Evolutionary conservation across 2,329 filamentous ascomycete species (phyloP).

Genomic region (Huntiella savannae): DNA sequence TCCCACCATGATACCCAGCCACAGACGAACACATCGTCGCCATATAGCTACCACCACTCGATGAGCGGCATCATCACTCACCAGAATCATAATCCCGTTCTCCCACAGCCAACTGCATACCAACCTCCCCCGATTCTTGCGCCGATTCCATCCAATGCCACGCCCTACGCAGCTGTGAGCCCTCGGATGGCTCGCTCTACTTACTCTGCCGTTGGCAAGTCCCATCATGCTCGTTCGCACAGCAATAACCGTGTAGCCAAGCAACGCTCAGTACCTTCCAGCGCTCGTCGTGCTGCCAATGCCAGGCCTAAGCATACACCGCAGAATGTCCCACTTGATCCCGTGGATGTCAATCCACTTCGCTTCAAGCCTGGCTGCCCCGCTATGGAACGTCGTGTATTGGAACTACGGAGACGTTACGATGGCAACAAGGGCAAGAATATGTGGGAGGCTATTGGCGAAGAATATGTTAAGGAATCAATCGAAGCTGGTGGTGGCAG

Average conservation of each 20-base stretch:
- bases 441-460: conserved; percentile 37
- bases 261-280: not conserved
- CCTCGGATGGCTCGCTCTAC: too few species aligned
- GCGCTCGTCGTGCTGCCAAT: not conserved
- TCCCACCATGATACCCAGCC: conserved; percentile 1
- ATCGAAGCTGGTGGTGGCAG: not conserved
- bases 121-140: too few species aligned
- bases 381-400: conserved; percentile 29
- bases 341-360: conserved; percentile 15
- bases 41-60: too few species aligned
- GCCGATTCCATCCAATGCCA: too few species aligned
- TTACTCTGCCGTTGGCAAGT: too few species aligned
- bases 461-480: conserved; percentile 19
- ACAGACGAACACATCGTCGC: not conserved
- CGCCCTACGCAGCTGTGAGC: too few species aligned
- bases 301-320: not conserved
- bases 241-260: not conserved
- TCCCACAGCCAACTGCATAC: too few species aligned
- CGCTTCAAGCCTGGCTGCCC: conserved; percentile 26
- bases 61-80: too few species aligned
- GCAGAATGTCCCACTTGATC: not conserved
- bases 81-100: too few species aligned
- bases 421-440: conserved; percentile 31
- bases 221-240: not conserved
- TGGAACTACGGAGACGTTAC: conserved; percentile 28